phyloP scores from a whole-genome alignment of 164 flowering plant species.

The Aristolochia californica region DNA sequence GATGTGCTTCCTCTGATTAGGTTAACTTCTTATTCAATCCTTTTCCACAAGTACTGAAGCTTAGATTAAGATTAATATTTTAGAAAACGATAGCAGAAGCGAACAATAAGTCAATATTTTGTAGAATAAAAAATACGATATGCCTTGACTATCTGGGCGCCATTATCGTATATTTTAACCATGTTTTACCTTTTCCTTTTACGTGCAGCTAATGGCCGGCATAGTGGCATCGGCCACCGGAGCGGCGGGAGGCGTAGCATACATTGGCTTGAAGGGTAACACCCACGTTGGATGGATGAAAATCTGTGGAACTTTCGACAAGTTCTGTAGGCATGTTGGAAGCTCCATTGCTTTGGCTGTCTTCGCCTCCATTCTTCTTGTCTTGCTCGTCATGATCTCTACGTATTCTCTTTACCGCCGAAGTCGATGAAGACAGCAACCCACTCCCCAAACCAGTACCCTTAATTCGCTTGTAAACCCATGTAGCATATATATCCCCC shows the following conservation, averaged over 20 bases:
- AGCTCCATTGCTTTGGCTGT: conserved; percentile 30
- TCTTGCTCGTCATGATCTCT: conserved; percentile 27
- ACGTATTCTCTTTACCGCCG: conserved; percentile 16
- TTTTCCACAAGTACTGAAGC: no score
- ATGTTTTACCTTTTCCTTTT: neutral
- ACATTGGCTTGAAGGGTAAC: conserved; percentile 46
- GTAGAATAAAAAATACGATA: no score
- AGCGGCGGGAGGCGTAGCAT: conserved; percentile 43
- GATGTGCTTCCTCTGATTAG: no score
- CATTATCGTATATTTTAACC: no score
- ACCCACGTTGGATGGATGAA: conserved; percentile 45
- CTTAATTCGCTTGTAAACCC: no score
- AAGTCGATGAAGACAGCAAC: conserved; percentile 4
- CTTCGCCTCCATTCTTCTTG: conserved; percentile 22
- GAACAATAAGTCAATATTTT: no score
- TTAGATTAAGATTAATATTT: no score
- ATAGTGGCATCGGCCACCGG: conserved; percentile 38
- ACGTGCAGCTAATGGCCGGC: conserved; percentile 15
- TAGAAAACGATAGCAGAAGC: no score
- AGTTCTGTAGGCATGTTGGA: conserved; percentile 41
- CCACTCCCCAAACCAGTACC: no score
- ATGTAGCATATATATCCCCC: no score
- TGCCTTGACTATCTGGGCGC: no score
- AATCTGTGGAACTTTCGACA: conserved; percentile 39
- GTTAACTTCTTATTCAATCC: no score